Percentiles rank a stretch among this genome's conserved stretches.
Evolutionary conservation across 768 basidiomycete genomes (phyloP).

Genomic region (Pleurotus tuber-regium): DNA sequence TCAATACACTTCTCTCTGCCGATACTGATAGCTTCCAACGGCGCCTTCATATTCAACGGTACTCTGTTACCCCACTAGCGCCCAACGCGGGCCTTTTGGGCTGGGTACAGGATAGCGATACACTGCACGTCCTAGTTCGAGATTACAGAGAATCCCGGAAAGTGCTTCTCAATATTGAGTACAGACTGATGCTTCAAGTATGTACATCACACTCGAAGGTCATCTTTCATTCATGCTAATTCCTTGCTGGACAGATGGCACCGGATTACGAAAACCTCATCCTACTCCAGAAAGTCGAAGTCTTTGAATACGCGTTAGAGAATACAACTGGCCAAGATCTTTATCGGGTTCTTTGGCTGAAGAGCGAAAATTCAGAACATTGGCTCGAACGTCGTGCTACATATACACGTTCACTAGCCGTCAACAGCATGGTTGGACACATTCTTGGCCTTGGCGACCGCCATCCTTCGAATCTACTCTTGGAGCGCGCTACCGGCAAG

Average conservation of each 20-base stretch:
- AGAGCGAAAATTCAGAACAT: conserved; percentile 92
- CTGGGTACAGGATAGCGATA: conserved; percentile 96
- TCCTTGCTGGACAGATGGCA: conserved; percentile 80
- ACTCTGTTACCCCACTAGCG: conserved; percentile 90
- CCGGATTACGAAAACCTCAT: conserved; percentile 96
- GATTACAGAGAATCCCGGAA: conserved; percentile 96
- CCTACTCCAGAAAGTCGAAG: conserved; percentile 96
- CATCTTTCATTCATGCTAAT: conserved; percentile 11
- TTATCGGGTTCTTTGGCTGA: conserved; percentile 95
- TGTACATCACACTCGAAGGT: conserved; percentile 13
- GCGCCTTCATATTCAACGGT: conserved; percentile 91
- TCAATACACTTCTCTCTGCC: conserved; percentile 90
- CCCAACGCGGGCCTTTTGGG: conserved; percentile 93
- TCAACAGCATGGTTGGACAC: conserved; percentile 98
- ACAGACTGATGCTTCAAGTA: conserved; percentile 97
- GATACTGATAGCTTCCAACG: conserved; percentile 96
- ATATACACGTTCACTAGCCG: conserved; percentile 92
- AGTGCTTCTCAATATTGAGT: conserved; percentile 96
- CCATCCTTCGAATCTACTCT: conserved; percentile 92
- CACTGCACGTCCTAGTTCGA: conserved; percentile 92
- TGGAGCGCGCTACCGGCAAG: conserved; percentile 89
- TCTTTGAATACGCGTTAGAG: conserved; percentile 97
- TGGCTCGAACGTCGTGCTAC: conserved; percentile 97
- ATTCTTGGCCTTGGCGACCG: conserved; percentile 97
- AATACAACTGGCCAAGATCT: conserved; percentile 98